phyloP scores from a whole-genome alignment of 176 grass and related monocot species.

The Ensete ventricosum region DNA sequence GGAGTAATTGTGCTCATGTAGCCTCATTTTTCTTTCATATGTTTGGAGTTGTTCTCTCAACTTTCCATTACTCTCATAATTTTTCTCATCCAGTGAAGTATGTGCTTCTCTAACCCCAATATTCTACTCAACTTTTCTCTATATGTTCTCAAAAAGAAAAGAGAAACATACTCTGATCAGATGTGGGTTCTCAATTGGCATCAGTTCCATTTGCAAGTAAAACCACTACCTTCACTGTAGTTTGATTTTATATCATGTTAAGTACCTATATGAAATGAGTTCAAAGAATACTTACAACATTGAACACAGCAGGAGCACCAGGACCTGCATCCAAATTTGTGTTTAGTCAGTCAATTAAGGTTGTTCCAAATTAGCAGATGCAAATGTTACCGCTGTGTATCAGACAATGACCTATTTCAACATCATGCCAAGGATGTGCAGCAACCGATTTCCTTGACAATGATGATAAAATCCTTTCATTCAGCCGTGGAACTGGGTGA shows the following conservation, averaged over 20 bases:
- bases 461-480: conserved; percentile 84
- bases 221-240: background rate
- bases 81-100: too few relatives aligned
- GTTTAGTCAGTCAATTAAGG: too few relatives aligned
- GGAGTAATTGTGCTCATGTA: too few relatives aligned
- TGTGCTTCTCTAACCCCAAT: too few relatives aligned
- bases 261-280: background rate
- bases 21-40: too few relatives aligned
- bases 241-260: background rate
- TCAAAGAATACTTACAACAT: conserved; percentile 59
- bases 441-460: conserved; percentile 69
- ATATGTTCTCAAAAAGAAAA: too few relatives aligned
- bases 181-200: background rate
- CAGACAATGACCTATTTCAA: conserved; percentile 51
- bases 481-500: conserved; percentile 42
- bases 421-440: conserved; percentile 88
- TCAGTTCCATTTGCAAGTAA: background rate
- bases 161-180: too few relatives aligned
- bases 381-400: background rate
- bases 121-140: too few relatives aligned
- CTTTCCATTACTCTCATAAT: too few relatives aligned
- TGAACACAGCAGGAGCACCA: conserved; percentile 76
- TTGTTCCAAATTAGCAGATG: background rate
- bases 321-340: conserved; percentile 28
- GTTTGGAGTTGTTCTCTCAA: too few relatives aligned